Percentiles rank a stretch among this genome's conserved stretches.
phyloP scores from a whole-genome alignment of 2,329 filamentous ascomycete species.

The Didymellaceae sp. region DNA sequence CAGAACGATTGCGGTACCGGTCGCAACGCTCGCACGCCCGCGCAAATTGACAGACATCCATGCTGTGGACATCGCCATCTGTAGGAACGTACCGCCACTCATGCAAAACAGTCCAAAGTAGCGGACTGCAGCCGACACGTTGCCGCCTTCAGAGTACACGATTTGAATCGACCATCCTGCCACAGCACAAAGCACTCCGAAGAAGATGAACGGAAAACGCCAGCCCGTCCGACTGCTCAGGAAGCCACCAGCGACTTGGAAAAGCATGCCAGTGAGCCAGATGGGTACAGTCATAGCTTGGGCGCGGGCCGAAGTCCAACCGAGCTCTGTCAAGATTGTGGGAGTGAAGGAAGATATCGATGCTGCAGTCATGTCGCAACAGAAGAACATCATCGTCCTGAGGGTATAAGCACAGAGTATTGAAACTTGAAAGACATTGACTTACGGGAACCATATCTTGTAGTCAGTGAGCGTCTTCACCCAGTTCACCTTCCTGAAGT shows the following conservation, averaged over 20 bases:
- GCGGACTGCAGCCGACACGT: constrained; percentile 59
- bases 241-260: constrained; percentile 30
- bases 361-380: constrained; percentile 44
- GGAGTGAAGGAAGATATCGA: constrained; percentile 42
- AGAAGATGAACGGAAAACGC: constrained; percentile 41
- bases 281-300: constrained; percentile 47
- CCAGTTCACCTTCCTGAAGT: constrained; percentile 55
- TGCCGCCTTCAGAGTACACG: constrained; percentile 45
- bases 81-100: constrained; percentile 56
- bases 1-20: constrained; percentile 30
- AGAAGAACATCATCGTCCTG: constrained; percentile 44
- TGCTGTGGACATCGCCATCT: constrained; percentile 57
- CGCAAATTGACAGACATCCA: constrained; percentile 63
- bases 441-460: constrained; percentile 63
- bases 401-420: constrained; percentile 9
- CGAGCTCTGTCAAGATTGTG: constrained; percentile 44
- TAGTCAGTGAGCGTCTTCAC: constrained; percentile 57
- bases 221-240: constrained; percentile 35
- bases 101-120: constrained; percentile 50
- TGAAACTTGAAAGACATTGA: constrained; percentile 52
- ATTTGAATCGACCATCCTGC: constrained; percentile 61
- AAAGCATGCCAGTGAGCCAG: constrained; percentile 40
- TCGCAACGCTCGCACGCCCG: constrained; percentile 32
- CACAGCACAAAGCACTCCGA: constrained; percentile 48
- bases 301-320: constrained; percentile 40